These are phyloP conservation scores for Cladosporium sp. DNA, from an alignment of 2,329 filamentous ascomycete genomes.

Conservation along the genomic window DNA sequence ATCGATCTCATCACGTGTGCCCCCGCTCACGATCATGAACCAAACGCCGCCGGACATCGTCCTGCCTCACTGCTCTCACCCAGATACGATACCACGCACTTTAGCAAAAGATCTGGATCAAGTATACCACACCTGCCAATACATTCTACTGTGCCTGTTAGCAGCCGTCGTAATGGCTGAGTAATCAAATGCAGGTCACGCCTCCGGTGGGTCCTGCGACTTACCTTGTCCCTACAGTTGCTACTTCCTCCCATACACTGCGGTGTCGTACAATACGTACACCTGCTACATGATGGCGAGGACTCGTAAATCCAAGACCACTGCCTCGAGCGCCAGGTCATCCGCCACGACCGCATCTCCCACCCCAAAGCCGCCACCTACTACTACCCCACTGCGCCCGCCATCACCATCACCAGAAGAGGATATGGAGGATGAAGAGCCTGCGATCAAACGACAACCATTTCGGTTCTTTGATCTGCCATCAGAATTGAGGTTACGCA, in stretches of 20 bases:
- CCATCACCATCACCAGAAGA: constrained; percentile 20
- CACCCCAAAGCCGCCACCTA: background rate
- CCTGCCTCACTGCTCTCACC: background rate
- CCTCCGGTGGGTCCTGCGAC: constrained; percentile 16
- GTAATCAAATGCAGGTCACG: constrained; percentile 31
- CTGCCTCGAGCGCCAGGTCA: constrained; percentile 14
- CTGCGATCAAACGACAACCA: constrained; percentile 27
- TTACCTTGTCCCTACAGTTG: background rate
- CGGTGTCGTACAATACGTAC: background rate
- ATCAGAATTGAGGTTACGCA: constrained; percentile 63
- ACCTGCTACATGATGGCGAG: constrained; percentile 4
- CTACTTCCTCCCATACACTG: background rate
- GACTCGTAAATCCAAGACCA: constrained; percentile 6
- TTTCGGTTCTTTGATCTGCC: constrained; percentile 67
- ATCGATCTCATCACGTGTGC: background rate
- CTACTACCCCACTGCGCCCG: constrained; percentile 16
- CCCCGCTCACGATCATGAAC: constrained; percentile 8
- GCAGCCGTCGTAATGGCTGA: constrained; percentile 38
- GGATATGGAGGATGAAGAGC: constrained; percentile 10
- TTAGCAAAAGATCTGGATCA: too few relatives aligned
- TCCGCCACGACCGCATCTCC: constrained; percentile 1
- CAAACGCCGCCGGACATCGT: background rate
- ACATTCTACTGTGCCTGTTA: background rate
- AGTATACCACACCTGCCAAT: background rate
- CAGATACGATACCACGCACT: too few relatives aligned